These are phyloP conservation scores for Suhomyces prunicola DNA, from an alignment of 805 yeast species.

Conservation along the genomic window DNA sequence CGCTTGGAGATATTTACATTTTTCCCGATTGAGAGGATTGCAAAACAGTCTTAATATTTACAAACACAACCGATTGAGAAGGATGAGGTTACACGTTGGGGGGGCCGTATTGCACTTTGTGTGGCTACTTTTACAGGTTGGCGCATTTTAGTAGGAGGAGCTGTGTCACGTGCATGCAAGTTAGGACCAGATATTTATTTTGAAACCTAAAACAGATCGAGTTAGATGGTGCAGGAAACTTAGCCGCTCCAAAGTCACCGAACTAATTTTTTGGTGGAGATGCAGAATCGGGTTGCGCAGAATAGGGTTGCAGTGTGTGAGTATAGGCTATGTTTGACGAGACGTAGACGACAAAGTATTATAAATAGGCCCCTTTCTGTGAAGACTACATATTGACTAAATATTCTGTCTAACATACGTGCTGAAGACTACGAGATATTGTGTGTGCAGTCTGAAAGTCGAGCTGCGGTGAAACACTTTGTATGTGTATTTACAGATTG, in stretches of 20 bases:
- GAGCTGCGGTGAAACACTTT: background rate
- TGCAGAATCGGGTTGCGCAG: background rate
- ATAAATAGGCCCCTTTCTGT: background rate
- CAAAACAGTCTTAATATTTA: conserved; percentile 9
- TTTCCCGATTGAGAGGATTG: conserved; percentile 10
- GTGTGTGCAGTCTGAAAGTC: background rate
- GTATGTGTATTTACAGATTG: background rate
- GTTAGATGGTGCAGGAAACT: background rate
- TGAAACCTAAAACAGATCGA: background rate
- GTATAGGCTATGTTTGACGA: background rate
- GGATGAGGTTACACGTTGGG: background rate
- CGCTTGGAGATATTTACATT: conserved; percentile 8
- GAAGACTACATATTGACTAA: background rate
- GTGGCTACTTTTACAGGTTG: background rate
- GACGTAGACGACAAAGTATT: background rate
- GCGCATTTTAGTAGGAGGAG: background rate
- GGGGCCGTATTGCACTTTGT: background rate
- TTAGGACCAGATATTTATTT: background rate
- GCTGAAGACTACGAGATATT: too few relatives aligned
- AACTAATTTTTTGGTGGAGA: background rate
- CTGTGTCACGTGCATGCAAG: background rate
- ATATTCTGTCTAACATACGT: background rate
- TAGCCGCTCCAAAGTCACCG: background rate
- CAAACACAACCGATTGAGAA: conserved; percentile 8
- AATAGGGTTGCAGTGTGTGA: background rate